Base-by-base conservation (phyloP, 176 grass and related monocot species). In the Rhynchospora pubera region DNA sequence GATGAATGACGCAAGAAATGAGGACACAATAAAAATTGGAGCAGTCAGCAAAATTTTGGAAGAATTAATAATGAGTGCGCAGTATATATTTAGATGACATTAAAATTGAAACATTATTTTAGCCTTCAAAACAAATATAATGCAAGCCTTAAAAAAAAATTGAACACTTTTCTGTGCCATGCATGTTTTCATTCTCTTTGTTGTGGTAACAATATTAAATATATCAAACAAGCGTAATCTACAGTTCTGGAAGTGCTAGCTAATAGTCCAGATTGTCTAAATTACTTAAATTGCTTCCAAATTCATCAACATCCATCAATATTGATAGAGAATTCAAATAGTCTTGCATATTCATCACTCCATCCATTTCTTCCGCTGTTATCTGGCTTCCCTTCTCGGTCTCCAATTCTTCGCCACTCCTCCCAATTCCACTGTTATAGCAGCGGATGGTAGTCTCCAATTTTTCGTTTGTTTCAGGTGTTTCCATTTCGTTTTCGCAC, bases 251-350 rank as follows among this genome's bases (percentile, higher is more conserved):
- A 0, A 28, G 26, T 28, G 26, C 26, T 28, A 11, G n/a, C 42
- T 13, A 51, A 11, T n/a, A 73, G 24, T 73, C 15, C 19, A 73
- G 19, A 48, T 24, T 2, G 12, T 9, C 44, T 73, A 19, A 48
- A 73, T 21, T 72, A 73, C 30, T 39, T 15, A 65, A 12, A 65
- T 34, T 39, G 22, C 19, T 47, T 61, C 39, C 68, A 68, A 47
- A 42, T 19, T 47, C 69, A 73, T 73, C 69, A 26, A 50, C 11
- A 12, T 73, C 50, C 19, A 75, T 51, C n/a, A 57, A 77, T 62
- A 51, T 77, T 57, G 67, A 47, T 62, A 84, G 68, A 76, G 53
- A 75, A 61, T 84, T 77, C 65, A 84, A 23, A 47, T 63, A 81
- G 43, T 81, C 78, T 81, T 32, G 45, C 57, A 63, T 64, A 3